These are phyloP conservation scores for Mycosphaerella arachidis DNA, from an alignment of 2,329 filamentous ascomycete genomes.

Conservation along the genomic window DNA sequence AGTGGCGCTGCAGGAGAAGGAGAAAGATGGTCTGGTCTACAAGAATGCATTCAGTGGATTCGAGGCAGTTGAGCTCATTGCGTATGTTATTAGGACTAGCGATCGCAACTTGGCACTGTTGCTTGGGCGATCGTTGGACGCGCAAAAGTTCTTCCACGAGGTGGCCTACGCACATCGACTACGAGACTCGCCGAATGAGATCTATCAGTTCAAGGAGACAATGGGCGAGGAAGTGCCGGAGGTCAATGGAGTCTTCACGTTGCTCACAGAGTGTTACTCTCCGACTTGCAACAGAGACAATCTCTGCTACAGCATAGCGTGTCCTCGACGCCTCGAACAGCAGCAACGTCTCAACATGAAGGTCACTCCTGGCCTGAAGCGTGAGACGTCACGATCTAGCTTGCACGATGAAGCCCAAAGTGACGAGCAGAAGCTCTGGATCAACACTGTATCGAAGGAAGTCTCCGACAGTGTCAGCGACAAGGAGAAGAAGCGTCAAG, in stretches of 20 bases:
- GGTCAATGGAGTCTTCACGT: slow-evolving; percentile 93
- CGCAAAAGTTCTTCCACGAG: slow-evolving; percentile 98
- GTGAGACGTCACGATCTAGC: slow-evolving; percentile 64
- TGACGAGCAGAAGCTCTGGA: slow-evolving; percentile 98
- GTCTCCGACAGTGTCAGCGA: slow-evolving; percentile 86
- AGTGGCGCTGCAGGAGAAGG: slow-evolving; percentile 78
- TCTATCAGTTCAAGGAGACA: slow-evolving; percentile 95
- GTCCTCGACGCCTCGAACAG: slow-evolving; percentile 86
- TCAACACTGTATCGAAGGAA: slow-evolving; percentile 95
- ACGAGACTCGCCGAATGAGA: slow-evolving; percentile 87
- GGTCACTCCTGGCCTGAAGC: slow-evolving; percentile 79
- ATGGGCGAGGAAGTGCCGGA: slow-evolving; percentile 78
- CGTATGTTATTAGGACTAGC: slow-evolving; percentile 94
- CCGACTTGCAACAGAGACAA: slow-evolving; percentile 94
- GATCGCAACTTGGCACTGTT: slow-evolving; percentile 91
- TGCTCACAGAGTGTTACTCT: slow-evolving; percentile 95
- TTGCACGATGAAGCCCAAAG: slow-evolving; percentile 71
- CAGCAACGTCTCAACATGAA: slow-evolving; percentile 92
- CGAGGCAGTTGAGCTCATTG: slow-evolving; percentile 91
- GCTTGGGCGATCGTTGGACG: slow-evolving; percentile 85
- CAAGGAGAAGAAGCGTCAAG: slow-evolving; percentile 92
- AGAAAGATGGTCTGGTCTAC: slow-evolving; percentile 95
- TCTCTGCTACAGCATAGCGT: slow-evolving; percentile 96
- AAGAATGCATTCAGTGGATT: slow-evolving; percentile 95
- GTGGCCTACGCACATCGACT: slow-evolving; percentile 95